These are phyloP conservation scores for Neurospora hispaniola DNA, from an alignment of 495 filamentous ascomycete species.

Conservation along the genomic window DNA sequence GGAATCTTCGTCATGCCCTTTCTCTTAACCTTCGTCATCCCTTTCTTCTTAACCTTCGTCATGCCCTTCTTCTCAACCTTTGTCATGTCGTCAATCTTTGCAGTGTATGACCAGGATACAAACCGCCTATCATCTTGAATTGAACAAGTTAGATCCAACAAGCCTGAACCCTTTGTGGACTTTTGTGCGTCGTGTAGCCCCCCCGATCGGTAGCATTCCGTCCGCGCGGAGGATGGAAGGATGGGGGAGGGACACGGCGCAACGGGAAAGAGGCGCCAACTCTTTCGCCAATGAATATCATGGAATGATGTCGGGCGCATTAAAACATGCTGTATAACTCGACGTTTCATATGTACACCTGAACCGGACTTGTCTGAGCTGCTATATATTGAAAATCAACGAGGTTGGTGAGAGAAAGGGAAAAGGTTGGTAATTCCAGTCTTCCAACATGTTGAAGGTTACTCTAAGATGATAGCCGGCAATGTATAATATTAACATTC, in stretches of 20 bases:
- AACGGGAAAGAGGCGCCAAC: background rate
- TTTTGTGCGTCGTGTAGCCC: background rate
- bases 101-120: background rate
- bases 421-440: background rate
- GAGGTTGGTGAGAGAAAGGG: background rate
- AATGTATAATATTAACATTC: background rate
- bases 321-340: background rate
- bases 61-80: background rate
- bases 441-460: background rate
- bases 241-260: background rate
- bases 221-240: background rate
- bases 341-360: background rate
- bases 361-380: background rate
- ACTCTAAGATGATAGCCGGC: background rate
- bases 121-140: background rate
- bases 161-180: background rate
- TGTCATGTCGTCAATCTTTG: background rate
- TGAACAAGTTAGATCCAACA: background rate
- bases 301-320: background rate
- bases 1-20: too few relatives aligned
- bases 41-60: background rate
- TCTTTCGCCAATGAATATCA: background rate
- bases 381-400: background rate
- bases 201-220: background rate
- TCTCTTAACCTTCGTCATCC: too few relatives aligned